Percentiles rank a stretch among this genome's conserved stretches.
Evolutionary conservation across 176 grass and related monocot genomes (phyloP).

Genomic region (Raddia distichophylla): DNA sequence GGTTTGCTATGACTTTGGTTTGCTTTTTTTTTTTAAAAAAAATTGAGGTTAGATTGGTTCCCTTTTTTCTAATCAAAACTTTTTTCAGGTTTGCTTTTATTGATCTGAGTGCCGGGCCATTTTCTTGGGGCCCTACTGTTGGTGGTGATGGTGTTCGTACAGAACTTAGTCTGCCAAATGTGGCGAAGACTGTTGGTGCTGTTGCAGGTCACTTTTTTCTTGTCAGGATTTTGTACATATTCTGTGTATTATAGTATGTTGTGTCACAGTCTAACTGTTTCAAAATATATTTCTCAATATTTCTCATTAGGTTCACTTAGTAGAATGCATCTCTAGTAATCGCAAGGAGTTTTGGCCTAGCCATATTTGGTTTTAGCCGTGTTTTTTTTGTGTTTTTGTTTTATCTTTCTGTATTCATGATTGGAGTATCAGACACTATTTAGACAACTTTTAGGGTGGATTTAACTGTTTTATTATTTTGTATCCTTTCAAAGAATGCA

Average conservation of each 20-base stretch:
- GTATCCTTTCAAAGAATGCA: not conserved
- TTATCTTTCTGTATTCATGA: not conserved
- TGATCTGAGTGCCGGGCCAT: slow-evolving; percentile 95
- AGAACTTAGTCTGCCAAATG: slow-evolving; percentile 88
- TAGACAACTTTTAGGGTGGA: not conserved
- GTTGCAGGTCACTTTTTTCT: slow-evolving; percentile 58
- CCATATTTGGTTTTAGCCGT: slow-evolving; percentile 4
- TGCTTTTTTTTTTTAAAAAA: not conserved
- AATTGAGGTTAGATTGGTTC: slow-evolving; percentile 23
- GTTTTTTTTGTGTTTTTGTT: not conserved
- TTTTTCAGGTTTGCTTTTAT: slow-evolving; percentile 91
- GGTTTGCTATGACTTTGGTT: slow-evolving; percentile 48
- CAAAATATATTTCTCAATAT: not conserved
- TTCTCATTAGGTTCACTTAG: slow-evolving; percentile 18
- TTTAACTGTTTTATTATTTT: not conserved
- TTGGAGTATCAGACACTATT: not conserved
- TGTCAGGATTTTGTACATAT: not conserved
- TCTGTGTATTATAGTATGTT: not conserved
- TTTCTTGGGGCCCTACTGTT: slow-evolving; percentile 94
- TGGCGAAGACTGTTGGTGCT: slow-evolving; percentile 81
- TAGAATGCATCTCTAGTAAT: not conserved
- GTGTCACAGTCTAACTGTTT: not conserved
- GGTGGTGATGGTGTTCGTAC: slow-evolving; percentile 95
- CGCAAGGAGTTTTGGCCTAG: not conserved
- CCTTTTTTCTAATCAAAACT: slow-evolving; percentile 38